Percentiles rank a stretch among this genome's conserved stretches.
These are phyloP conservation scores for Xylaria polymorpha DNA, from an alignment of 2,329 filamentous ascomycete species.

Conservation along the genomic window DNA sequence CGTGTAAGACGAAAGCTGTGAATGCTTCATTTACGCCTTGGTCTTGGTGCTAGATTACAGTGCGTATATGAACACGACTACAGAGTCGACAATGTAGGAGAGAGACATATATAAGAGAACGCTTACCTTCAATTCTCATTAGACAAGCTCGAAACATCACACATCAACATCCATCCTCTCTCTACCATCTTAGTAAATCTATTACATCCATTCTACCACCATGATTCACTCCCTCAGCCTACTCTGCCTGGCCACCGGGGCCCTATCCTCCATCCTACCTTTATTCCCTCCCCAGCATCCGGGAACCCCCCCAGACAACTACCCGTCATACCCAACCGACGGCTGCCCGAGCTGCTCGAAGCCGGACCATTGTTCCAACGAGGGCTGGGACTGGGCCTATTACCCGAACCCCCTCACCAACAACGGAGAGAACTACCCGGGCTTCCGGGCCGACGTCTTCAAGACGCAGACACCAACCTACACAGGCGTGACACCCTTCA, in stretches of 20 bases:
- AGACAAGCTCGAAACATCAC: neutral
- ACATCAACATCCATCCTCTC: neutral
- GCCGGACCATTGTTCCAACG: constrained; percentile 38
- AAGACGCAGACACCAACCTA: constrained; percentile 37
- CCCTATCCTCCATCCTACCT: constrained; percentile 18
- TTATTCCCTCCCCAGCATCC: neutral
- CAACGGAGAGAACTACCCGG: constrained; percentile 39
- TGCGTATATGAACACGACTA: neutral
- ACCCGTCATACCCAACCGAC: constrained; percentile 10
- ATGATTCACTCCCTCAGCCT: constrained; percentile 11
- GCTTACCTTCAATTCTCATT: neutral
- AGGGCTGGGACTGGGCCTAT: constrained; percentile 44
- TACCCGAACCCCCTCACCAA: constrained; percentile 42
- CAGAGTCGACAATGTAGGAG: neutral
- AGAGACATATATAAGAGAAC: neutral
- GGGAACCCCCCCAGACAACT: neutral
- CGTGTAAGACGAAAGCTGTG: neutral
- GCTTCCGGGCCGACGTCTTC: constrained; percentile 39
- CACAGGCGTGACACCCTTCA: constrained; percentile 33
- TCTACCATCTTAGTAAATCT: neutral
- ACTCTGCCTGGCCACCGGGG: constrained; percentile 18
- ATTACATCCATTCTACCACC: neutral
- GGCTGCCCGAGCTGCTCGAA: constrained; percentile 38
- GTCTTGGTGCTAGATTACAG: no score
- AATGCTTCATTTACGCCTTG: neutral